Percentiles rank a stretch among this genome's conserved stretches.
Conservation (phyloP, 1,284 basidiomycete genomes). For the Malassezia vespertilionis region DNA sequence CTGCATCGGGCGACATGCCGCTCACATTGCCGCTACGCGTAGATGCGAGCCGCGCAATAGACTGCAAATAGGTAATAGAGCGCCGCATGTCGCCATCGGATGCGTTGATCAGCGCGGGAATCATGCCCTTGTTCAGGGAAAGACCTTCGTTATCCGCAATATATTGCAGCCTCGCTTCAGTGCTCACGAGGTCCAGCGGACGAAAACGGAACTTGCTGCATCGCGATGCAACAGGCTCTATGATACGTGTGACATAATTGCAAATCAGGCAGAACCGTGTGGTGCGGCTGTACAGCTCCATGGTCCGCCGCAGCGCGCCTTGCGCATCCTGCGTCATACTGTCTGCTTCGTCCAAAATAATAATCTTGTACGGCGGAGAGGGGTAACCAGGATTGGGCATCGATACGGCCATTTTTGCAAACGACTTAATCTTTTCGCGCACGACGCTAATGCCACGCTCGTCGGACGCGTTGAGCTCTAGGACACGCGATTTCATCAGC, state of each 20-base stretch:
- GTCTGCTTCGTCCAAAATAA: constrained; percentile 97
- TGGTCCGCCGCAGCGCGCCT: constrained; percentile 84
- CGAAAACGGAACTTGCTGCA: constrained; percentile 99
- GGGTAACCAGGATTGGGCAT: constrained; percentile 55
- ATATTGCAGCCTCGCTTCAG: constrained; percentile 63
- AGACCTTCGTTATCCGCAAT: constrained; percentile 60
- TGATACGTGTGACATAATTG: constrained; percentile 98
- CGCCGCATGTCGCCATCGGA: constrained; percentile 89
- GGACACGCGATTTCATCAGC: constrained; percentile 79
- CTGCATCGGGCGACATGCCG: constrained; percentile 47
- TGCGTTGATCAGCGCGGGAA: constrained; percentile 63
- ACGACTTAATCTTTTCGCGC: constrained; percentile 95
- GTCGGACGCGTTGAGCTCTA: constrained; percentile 98
- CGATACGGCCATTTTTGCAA: constrained; percentile 59
- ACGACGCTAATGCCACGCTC: constrained; percentile 95
- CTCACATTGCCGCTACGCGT: constrained; percentile 22
- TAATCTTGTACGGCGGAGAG: constrained; percentile 96
- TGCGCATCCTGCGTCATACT: constrained; percentile 99
- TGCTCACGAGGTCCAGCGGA: constrained; percentile 69
- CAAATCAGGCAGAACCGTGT: constrained; percentile 97
- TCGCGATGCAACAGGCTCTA: constrained; percentile 94
- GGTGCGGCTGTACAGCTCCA: constrained; percentile 94
- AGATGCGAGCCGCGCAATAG: constrained; percentile 64
- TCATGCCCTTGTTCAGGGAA: constrained; percentile 31
- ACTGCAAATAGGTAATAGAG: constrained; percentile 97